Evolutionary conservation across 78 protist genomes (phyloP), one percentile per base, ranked within the genome.

Genomic region (Pigoraptor vietnamica): DNA sequence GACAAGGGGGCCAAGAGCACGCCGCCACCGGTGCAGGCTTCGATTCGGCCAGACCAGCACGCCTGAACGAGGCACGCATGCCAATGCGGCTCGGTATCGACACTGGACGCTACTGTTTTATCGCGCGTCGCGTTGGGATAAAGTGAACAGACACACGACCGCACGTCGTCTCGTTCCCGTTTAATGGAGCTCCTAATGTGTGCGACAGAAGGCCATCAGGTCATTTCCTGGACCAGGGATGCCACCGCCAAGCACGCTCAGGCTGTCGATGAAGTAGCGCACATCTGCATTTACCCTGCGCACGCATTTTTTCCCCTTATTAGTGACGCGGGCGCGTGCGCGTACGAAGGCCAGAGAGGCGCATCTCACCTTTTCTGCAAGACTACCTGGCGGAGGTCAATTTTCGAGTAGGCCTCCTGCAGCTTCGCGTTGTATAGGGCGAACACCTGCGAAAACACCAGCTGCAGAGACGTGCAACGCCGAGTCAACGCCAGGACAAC

Each of bases 271-370:
- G 33, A 39, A 89, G 81, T 40, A 89, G 35, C 48, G 38, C 14
- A 39, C 91, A 40, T 89, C 91, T n/a, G 91, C 81, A 34, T 24
- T 34, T n/a, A 89, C 37, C 91, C 91, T 89, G 82, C 37, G 10
- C 34, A n/a, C 14, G 86, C 21, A 39, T 34, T 24, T 88, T 34
- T 35, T 21, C 90, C 24, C 56, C 24, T 23, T 35, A 21, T 88
- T 23, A 24, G 32, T 23, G 89, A 33, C 37, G 24, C 37, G 32
- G 24, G 34, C 89, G 32, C 24, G 34, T 33, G 39, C 24, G 32
- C 34, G 48, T 86, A 86, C 89, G 39, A 0, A 37, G 55, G 19
- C 9, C n/a, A 37, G 38, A 19, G 23, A 88, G 36, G 38, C 56
- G 38, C 39, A 36, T 29, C 39, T 25, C 25, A 88, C 90, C 90